phyloP scores from a whole-genome alignment of 192 early-diverging fungal genomes.

The Backusella mclennaniae region DNA sequence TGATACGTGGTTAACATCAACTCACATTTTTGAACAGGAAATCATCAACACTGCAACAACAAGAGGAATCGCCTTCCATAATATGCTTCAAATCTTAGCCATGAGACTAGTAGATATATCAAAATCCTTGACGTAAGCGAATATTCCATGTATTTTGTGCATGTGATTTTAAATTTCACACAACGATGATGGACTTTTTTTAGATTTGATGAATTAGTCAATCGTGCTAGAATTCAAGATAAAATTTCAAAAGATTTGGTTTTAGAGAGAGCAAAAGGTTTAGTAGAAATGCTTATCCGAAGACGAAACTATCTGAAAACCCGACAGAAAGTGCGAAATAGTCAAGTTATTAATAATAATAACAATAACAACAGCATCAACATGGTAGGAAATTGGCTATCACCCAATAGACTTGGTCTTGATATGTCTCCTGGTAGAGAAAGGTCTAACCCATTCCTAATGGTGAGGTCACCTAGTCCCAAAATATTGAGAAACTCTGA shows the following conservation, averaged over 20 bases:
- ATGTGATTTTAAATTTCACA: not conserved
- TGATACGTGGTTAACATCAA: not conserved
- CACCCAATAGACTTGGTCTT: not conserved
- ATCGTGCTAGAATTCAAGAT: constrained; percentile 11
- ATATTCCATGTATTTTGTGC: not conserved
- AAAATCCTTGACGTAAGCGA: constrained; percentile 21
- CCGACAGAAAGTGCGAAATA: not conserved
- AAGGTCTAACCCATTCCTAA: not conserved
- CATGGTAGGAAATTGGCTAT: not conserved
- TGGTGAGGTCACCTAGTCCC: not conserved
- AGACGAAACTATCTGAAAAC: constrained; percentile 12
- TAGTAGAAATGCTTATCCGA: constrained; percentile 15
- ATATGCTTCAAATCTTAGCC: constrained; percentile 14
- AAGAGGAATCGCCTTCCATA: constrained; percentile 17
- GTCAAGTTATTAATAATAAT: not conserved
- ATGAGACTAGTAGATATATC: constrained; percentile 23
- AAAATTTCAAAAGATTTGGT: constrained; percentile 8
- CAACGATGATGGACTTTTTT: not conserved
- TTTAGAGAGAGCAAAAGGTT: constrained; percentile 2
- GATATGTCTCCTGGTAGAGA: not conserved
- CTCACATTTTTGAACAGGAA: not conserved
- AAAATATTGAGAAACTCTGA: not conserved
- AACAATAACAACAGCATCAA: too few species aligned
- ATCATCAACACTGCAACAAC: not conserved
- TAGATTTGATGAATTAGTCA: constrained; percentile 23